These are phyloP conservation scores for Lachnellula subtilissima DNA, from an alignment of 2,329 filamentous ascomycete species.

Conservation along the genomic window DNA sequence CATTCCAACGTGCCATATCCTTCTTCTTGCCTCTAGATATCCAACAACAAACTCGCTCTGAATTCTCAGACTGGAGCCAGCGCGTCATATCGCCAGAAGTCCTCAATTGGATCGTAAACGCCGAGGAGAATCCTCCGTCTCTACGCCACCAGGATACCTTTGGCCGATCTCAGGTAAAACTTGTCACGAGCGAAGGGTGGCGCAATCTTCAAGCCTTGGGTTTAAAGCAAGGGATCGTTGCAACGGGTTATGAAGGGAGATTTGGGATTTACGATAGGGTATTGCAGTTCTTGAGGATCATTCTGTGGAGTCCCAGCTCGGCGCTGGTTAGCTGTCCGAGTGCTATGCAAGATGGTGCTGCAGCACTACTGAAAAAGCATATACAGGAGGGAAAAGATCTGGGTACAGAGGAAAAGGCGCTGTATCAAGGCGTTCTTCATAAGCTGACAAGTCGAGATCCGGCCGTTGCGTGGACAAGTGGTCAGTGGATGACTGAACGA, in stretches of 20 bases:
- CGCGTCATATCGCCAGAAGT: not conserved
- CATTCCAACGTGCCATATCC: constrained; percentile 43
- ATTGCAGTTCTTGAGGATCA: constrained; percentile 52
- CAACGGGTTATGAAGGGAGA: constrained; percentile 53
- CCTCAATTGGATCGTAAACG: not conserved
- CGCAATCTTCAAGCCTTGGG: constrained; percentile 55
- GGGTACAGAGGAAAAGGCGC: constrained; percentile 32
- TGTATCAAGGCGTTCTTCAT: constrained; percentile 49
- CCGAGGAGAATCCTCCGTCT: not conserved
- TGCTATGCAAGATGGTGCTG: constrained; percentile 48
- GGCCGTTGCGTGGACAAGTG: constrained; percentile 59
- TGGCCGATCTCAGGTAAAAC: constrained; percentile 52
- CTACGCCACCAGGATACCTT: constrained; percentile 35
- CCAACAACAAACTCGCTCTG: not conserved
- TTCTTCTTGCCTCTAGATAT: not conserved
- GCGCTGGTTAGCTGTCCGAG: constrained; percentile 18
- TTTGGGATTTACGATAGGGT: constrained; percentile 48
- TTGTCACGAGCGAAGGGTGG: constrained; percentile 66
- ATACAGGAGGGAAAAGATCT: constrained; percentile 30
- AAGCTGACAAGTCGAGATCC: constrained; percentile 51
- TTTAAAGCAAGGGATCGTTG: constrained; percentile 52
- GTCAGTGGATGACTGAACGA: constrained; percentile 75
- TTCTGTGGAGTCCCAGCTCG: constrained; percentile 16
- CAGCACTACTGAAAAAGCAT: constrained; percentile 44
- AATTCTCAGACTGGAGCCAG: not conserved